Base-by-base conservation (phyloP, 176 grass and related monocot genomes). In the Cocos nucifera region DNA sequence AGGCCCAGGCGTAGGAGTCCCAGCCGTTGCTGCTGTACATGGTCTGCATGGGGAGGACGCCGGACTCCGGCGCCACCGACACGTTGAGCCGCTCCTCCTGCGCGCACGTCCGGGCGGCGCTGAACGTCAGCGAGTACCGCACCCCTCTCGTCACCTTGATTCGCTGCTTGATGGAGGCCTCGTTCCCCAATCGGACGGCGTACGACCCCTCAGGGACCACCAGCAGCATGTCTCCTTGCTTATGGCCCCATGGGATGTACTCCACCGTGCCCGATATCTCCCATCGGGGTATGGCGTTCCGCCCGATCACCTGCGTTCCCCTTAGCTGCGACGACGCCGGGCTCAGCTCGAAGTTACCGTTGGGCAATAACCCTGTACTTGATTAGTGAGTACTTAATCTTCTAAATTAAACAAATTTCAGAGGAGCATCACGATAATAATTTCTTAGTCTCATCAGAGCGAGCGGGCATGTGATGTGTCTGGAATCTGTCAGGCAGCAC, bases 21-120 rank as follows among this genome's bases (percentile, higher is more conserved):
- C 89, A 95, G 3, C 89, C 89, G 60, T 78, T 95, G 83, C 89
- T 86, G 80, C 85, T 95, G 79, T 95, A 95, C 85, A 86, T 78
- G 73, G 89, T 95, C 62, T 95, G 89, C 76, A 95, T 78, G 17
- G 85, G 50, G 4, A 95, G 73, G 17, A 80, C 52, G 9, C 73
- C 79, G 15, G 58, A 82, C 85, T 95, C 82, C 2, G 75, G 64
- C 7, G 82, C 80, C n/a, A 85, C 85, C 3, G 89, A 83, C 3
- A 95, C 78, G 68, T 89, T 95, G 26, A 95, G 79, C 50, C 19
- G 54, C 76, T 86, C 89, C 18, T 72, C 79, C 76, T 89, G 89
- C 16, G 89, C 89, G 57, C 89, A 95, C 35, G 89, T 95, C 58
- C 89, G 70, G 48, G 89, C 89, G 6, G 85, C 89, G 64, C 85